Percentiles rank a stretch among this genome's conserved stretches.
phyloP scores from a whole-genome alignment of 2,329 filamentous ascomycete genomes.

The Neonectria punicea region DNA sequence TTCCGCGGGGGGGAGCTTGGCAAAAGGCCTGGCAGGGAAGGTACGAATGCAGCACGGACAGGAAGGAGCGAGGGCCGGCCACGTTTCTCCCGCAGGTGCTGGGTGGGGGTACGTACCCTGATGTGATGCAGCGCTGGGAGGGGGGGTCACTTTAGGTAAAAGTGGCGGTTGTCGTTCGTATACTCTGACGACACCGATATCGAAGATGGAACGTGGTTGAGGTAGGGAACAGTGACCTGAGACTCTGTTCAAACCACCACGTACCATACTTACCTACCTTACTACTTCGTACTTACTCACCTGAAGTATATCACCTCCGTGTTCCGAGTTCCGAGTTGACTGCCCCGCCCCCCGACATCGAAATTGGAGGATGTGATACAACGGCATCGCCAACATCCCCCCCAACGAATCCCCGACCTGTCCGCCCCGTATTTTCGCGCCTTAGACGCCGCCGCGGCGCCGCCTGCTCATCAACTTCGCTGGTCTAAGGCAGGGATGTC shows the following conservation, averaged over 20 bases:
- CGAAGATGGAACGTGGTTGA: background rate
- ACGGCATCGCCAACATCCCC: background rate
- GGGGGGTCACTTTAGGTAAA: no score
- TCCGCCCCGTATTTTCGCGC: background rate
- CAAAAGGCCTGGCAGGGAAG: background rate
- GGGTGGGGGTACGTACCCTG: background rate
- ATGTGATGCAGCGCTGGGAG: background rate
- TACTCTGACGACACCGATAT: no score
- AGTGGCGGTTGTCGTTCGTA: no score
- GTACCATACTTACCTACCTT: no score
- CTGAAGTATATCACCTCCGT: background rate
- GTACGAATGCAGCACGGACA: background rate
- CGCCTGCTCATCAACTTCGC: background rate
- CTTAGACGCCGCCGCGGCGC: background rate
- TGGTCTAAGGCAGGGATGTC: background rate
- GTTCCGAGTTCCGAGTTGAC: background rate
- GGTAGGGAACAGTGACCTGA: background rate
- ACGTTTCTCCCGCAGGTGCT: conserved; percentile 1
- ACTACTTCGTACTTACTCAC: no score
- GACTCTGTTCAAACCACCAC: background rate
- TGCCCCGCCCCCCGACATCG: background rate
- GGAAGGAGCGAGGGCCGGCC: conserved; percentile 4
- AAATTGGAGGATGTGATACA: conserved; percentile 21
- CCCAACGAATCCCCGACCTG: background rate
- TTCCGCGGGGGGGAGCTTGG: background rate